These are phyloP conservation scores for Rhizopogon vinicolor DNA, from an alignment of 768 basidiomycete genomes.

Conservation along the genomic window DNA sequence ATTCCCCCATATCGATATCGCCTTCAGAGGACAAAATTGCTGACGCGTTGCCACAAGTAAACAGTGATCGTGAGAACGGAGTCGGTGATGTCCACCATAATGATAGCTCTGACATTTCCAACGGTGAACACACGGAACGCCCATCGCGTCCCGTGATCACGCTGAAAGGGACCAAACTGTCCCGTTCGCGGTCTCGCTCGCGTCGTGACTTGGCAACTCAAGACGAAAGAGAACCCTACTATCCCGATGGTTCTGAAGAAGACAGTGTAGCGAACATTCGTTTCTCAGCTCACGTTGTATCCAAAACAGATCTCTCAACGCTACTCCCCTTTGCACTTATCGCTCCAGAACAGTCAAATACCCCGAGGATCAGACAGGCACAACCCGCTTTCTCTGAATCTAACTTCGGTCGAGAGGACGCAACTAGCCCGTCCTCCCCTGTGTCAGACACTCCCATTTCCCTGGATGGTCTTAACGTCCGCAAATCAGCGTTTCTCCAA, in stretches of 20 bases:
- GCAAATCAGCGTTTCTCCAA: conserved; percentile 29
- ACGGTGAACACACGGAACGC: conserved; percentile 46
- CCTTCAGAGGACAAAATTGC: conserved; percentile 3
- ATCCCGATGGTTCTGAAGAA: conserved; percentile 53
- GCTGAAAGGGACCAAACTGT: conserved; percentile 39
- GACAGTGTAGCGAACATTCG: conserved; percentile 74
- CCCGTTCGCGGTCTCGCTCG: conserved; percentile 70
- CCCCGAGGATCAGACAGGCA: conserved; percentile 25
- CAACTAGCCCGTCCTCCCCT: conserved; percentile 12
- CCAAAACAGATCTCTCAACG: conserved; percentile 51
- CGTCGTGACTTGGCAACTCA: conserved; percentile 62
- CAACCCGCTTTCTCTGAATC: conserved; percentile 17
- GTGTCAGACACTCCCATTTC: conserved; percentile 27
- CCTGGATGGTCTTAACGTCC: conserved; percentile 34
- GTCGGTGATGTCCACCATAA: conserved; percentile 23
- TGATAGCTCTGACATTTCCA: conserved; percentile 15
- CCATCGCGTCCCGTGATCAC: conserved; percentile 74
- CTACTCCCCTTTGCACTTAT: conserved; percentile 79
- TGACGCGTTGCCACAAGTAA: conserved; percentile 13
- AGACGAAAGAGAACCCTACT: conserved; percentile 51
- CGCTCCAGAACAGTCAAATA: conserved; percentile 55
- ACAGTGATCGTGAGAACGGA: conserved; percentile 24
- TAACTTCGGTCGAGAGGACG: conserved; percentile 13
- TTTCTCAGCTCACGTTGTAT: conserved; percentile 67
- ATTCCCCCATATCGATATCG: background rate